Conservation (phyloP, 768 basidiomycete genomes). For the Leccinum subtestaceum region DNA sequence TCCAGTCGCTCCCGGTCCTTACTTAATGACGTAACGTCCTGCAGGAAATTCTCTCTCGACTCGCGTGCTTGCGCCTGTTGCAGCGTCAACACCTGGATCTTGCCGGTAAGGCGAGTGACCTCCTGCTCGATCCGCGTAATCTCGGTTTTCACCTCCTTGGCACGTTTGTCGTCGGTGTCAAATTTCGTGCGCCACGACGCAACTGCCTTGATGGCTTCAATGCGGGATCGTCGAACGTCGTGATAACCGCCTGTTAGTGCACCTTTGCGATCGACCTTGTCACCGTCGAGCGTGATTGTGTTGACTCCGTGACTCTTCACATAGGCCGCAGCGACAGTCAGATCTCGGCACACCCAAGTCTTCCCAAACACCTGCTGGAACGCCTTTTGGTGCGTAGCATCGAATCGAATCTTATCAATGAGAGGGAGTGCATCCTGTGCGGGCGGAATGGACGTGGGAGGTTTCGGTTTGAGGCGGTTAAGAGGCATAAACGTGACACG, state of each 20-base stretch:
- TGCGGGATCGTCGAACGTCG: slow-evolving; percentile 84
- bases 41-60: slow-evolving; percentile 61
- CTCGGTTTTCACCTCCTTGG: slow-evolving; percentile 70
- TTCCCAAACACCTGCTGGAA: slow-evolving; percentile 98
- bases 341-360: slow-evolving; percentile 92
- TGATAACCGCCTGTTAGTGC: slow-evolving; percentile 95
- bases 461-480: slow-evolving; percentile 86
- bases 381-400: slow-evolving; percentile 68
- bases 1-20: slow-evolving; percentile 70
- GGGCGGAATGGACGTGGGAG: slow-evolving; percentile 51
- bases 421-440: slow-evolving; percentile 79
- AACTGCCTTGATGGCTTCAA: slow-evolving; percentile 81
- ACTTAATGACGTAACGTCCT: slow-evolving; percentile 56
- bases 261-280: slow-evolving; percentile 96
- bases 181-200: slow-evolving; percentile 72
- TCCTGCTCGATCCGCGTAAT: slow-evolving; percentile 80
- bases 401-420: slow-evolving; percentile 78
- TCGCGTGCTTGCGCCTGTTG: slow-evolving; percentile 71
- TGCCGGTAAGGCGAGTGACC: slow-evolving; percentile 72
- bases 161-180: slow-evolving; percentile 59
- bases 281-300: slow-evolving; percentile 96
- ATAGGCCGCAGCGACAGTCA: slow-evolving; percentile 90
- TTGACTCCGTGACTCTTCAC: slow-evolving; percentile 93
- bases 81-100: slow-evolving; percentile 64
- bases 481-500: slow-evolving; percentile 98